Base-by-base conservation (phyloP, 148 eudicot genomes). In the Chenopodium suecicum region DNA sequence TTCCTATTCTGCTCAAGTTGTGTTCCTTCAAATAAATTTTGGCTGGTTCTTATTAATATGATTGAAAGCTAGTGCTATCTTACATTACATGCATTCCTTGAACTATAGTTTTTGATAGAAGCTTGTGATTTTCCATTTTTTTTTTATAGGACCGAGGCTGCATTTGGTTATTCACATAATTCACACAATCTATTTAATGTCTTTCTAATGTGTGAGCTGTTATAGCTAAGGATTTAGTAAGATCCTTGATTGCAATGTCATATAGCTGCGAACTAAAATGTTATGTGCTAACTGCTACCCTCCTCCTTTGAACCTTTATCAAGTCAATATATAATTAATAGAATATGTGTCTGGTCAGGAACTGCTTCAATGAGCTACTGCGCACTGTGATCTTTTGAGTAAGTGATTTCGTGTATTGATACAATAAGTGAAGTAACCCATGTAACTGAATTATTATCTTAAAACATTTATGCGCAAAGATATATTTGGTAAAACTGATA, bases 311-410 rank as follows among this genome's bases (percentile, higher is more conserved):
- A 68, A 17, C 47, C 6, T 9, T 16, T 68, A 9, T 56, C 14
- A 75, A 54, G 64, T 31, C 41, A 78, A 27, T 66, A 56, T 66
- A 56, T 66, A 67, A 66, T 47, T 63, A 70, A 63, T 41, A 62
- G 23, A 50, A 25, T 64, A 10, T 65, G 44, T 69, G 44, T 69
- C 72, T 70, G 23, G 48, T 19, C 12, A 70, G 48, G 50, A 70
- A 70, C 41, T 65, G 69, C 69, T 22, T 70, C 23, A 37, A 7
- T 17, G 48, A 70, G 48, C 25, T 70, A 70, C 47, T 65, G 69
- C 31, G 29, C 69, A 25, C 69, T 25, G 27, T 65, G 12, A 65
- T 29, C 27, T 6, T 65, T 65, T n/a, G 31, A 65, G 69, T 66
- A 34, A 16, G 25, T 65, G 12, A 25, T 20, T 25, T 65, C 12